A percentile compares a stretch with the other conserved stretches of the same genome.
Evolutionary conservation across 1,284 basidiomycete species (phyloP).

Genomic region (Schizopora paradoxa): DNA sequence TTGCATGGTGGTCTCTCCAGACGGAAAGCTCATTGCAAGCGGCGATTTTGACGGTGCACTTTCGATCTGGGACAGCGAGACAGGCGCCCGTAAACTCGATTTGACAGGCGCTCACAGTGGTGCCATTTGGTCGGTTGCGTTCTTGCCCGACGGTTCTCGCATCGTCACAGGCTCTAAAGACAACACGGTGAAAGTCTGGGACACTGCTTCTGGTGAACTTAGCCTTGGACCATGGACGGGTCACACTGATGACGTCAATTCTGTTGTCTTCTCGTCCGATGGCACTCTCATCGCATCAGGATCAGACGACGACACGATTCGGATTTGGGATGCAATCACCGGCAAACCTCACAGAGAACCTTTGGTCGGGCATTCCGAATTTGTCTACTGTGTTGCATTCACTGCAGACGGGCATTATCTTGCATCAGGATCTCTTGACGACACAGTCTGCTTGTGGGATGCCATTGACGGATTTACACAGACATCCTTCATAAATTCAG

Average conservation of each 20-base stretch:
- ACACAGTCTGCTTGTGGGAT: slow-evolving; percentile 11
- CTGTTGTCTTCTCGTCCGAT: neutral
- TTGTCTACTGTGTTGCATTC: slow-evolving; percentile 8
- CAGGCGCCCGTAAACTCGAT: too few relatives aligned
- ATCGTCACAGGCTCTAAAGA: slow-evolving; percentile 22
- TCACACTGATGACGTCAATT: neutral
- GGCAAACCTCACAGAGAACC: too few relatives aligned
- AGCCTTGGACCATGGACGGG: neutral
- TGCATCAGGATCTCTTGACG: slow-evolving; percentile 10
- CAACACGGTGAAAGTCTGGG: slow-evolving; percentile 23
- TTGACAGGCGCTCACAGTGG: neutral
- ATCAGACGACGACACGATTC: slow-evolving; percentile 7
- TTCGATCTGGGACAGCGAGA: too few relatives aligned
- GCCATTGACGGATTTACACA: neutral
- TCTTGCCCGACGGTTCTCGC: slow-evolving; percentile 1
- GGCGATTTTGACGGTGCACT: neutral
- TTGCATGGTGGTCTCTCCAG: too few relatives aligned
- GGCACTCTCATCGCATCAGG: neutral
- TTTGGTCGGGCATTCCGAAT: too few relatives aligned
- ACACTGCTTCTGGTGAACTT: slow-evolving; percentile 13
- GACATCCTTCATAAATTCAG: neutral
- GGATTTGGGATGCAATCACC: slow-evolving; percentile 6
- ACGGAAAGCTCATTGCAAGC: too few relatives aligned
- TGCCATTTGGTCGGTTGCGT: neutral
- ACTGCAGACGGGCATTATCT: slow-evolving; percentile 12